Evolutionary conservation across 108 stramenopile genomes (phyloP).

Genomic region (Pseudonitzschia delicatissima): DNA sequence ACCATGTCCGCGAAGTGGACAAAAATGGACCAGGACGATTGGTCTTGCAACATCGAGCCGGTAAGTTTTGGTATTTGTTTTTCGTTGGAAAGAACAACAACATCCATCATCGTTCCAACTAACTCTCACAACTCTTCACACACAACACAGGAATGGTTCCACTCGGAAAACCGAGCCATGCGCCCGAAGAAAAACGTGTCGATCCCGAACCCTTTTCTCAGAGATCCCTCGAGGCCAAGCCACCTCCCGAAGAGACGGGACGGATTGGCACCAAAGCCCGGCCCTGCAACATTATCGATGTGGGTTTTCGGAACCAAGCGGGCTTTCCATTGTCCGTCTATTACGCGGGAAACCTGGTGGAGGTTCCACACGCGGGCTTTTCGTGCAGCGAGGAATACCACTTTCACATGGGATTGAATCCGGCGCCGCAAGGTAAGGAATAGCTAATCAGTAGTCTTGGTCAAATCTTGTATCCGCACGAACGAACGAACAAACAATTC

Average conservation of each 20-base stretch:
- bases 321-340: constrained; percentile 47
- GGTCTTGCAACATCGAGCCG: constrained; percentile 47
- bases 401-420: constrained; percentile 49
- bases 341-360: constrained; percentile 23
- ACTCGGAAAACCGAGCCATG: constrained; percentile 28
- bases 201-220: constrained; percentile 23
- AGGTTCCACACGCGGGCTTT: constrained; percentile 27
- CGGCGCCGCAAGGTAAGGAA: constrained; percentile 21
- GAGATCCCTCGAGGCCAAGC: no score
- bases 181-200: constrained; percentile 34
- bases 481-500: background rate
- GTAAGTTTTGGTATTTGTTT: background rate
- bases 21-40: constrained; percentile 33
- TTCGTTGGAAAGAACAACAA: constrained; percentile 2
- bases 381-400: constrained; percentile 41
- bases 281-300: constrained; percentile 38
- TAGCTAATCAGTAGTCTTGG: background rate
- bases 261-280: constrained; percentile 6
- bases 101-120: no score
- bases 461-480: background rate
- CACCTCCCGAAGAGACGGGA: constrained; percentile 11
- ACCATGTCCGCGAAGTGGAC: constrained; percentile 39
- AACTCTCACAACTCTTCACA: no score
- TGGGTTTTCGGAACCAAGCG: constrained; percentile 44
- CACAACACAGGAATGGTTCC: constrained; percentile 27